Evolutionary conservation across 345 rosid species (phyloP), one percentile per base, ranked within the genome.

Genomic region (Eucalyptus coolabah): DNA sequence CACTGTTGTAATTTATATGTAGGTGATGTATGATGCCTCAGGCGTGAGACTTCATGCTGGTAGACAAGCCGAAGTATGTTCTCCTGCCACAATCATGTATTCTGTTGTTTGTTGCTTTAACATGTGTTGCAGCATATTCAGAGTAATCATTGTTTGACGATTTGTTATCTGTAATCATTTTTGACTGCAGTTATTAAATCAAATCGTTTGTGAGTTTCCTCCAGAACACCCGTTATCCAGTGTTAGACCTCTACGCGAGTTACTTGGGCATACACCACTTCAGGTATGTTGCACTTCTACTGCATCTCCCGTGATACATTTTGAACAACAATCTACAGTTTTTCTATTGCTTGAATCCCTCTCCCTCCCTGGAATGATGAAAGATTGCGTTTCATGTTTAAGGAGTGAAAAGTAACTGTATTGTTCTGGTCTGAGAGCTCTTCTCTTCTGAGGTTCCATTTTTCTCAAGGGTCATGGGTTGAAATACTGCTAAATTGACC

Each of bases 21-120:
- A 98, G 99, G 99, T 98, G 21, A 98, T 97, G 99, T 98, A 96
- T 92, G 99, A 98, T 94, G 99, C 99, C 32, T 94, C 99, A 4
- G 99, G 99, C 34, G 95, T 98, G 88, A 95, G 99, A 90, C 97
- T 94, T 90, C 99, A 97, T 92, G 99, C 99, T 89, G 99, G 99
- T 88, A 98, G 98, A 89, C 99, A 98, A 93, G 99, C 99, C 86
- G 99, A 98, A 94, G 99, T 97, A 92, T 90, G 93, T 90, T 90
- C n/a, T 72, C 42, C 88, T 82, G 23, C 49, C 44, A 50, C 50
- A 82, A 63, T 82, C 40, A 24, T 54, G 67, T 59, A 12, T 56
- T 56, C 63, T 56, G 63, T 90, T 26, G 5, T 63, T 87, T 89
- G 88, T 86, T 88, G 42, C 50, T 50, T 34, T 34, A 45, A 18